phyloP scores from a whole-genome alignment of 495 filamentous ascomycete genomes.

The Hypomontagnella submonticulosa region DNA sequence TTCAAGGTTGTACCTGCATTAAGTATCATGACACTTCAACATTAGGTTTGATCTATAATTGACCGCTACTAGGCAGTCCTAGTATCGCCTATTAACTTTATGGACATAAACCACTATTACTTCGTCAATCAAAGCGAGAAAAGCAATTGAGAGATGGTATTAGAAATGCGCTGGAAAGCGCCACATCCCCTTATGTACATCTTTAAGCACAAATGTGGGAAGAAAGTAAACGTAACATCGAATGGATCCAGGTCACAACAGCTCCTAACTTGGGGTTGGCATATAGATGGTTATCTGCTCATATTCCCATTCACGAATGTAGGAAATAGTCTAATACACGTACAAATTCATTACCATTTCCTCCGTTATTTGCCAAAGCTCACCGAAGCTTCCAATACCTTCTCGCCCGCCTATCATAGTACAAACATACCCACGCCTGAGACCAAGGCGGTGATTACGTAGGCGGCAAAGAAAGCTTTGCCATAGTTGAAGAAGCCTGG shows the following conservation, averaged over 20 bases:
- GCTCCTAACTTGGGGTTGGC: neutral
- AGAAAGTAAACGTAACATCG: conserved; percentile 7
- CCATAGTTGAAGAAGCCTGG: conserved; percentile 68
- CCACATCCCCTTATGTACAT: conserved; percentile 1
- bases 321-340: conserved; percentile 36
- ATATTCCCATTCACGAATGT: conserved; percentile 23
- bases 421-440: conserved; percentile 76
- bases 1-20: no score
- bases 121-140: no score
- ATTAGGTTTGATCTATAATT: no score
- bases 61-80: no score
- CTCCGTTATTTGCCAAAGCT: conserved; percentile 10
- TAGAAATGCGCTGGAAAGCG: neutral
- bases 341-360: conserved; percentile 32
- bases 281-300: conserved; percentile 13
- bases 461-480: conserved; percentile 67
- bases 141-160: no score
- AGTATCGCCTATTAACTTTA: no score
- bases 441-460: conserved; percentile 67
- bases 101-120: no score
- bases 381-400: neutral
- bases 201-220: neutral
- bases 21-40: no score
- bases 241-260: conserved; percentile 16
- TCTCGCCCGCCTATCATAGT: conserved; percentile 60